Base-by-base conservation (phyloP, 1,284 basidiomycete species). In the Trametes pubescens region DNA sequence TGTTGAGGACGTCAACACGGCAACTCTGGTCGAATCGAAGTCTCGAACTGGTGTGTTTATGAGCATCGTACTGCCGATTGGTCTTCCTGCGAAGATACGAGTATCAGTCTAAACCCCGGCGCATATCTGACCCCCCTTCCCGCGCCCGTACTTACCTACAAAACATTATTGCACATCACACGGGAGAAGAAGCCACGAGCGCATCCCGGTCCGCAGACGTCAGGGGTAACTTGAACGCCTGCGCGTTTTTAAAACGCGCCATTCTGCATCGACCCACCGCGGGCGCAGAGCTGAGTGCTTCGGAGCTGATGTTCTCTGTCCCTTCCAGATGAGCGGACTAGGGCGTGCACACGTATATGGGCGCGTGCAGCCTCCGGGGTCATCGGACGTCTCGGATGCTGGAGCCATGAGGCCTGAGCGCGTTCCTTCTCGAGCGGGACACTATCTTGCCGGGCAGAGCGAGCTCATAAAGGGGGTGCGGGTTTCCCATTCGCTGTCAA, bases 401-500 rank as follows among this genome's bases (percentile, higher is more conserved):
- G n/a, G 4, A 9, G 2, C 21, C n/a, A 18, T 22, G 21, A 22
- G 43, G n/a, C 16, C 43, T 11, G n/a, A 21, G 21, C 21, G 43
- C 16, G 40, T 16, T 5, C 18, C 18, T 22, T 18, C 43, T 44
- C 16, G 43, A 7, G 18, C 14, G 40, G 40, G 14, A 13, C 40
- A n/a, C 40, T n/a, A n/a, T 43, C 40, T 43, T 16, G 6, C 40
- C 40, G 40, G 18, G 6, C 21, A n/a, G 2, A 2, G 44, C 7
- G 29, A 32, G 8, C 29, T 32, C 8, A 47, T 2, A 24, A 4
- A 14, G 21, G 44, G 13, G 8, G 26, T n/a, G 14, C 8, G 14
- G 5, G 48, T 16, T 49, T 49, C 48, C 48, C 29, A 49, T 32
- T 49, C 48, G 24, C 48, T 49, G 48, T 49, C 48, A 49, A 49